These are phyloP conservation scores for Xylaria sp. DNA, from an alignment of 2,329 filamentous ascomycete genomes.

Conservation along the genomic window DNA sequence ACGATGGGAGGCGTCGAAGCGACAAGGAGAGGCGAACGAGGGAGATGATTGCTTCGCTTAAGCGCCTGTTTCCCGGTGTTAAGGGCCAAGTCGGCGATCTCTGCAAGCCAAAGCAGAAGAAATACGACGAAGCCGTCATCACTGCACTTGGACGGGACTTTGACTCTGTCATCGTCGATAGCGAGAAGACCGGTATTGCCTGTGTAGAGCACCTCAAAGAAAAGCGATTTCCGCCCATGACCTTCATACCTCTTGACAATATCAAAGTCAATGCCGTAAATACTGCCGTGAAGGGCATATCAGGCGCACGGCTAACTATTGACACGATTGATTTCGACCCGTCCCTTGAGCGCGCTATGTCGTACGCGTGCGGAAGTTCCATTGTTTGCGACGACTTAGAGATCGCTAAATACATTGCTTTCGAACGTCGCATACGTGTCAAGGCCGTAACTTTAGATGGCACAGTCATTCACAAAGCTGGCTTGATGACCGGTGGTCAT, in stretches of 20 bases:
- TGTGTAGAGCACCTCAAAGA: slow-evolving; percentile 96
- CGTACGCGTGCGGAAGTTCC: slow-evolving; percentile 92
- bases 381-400: slow-evolving; percentile 91
- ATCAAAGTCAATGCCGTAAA: slow-evolving; percentile 95
- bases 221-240: slow-evolving; percentile 86
- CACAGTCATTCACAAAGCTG: slow-evolving; percentile 96
- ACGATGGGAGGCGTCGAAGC: slow-evolving; percentile 85
- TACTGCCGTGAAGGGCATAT: slow-evolving; percentile 88
- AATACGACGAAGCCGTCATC: slow-evolving; percentile 91
- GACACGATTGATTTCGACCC: slow-evolving; percentile 96
- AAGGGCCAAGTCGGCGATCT: slow-evolving; percentile 90
- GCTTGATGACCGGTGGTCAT: slow-evolving; percentile 95
- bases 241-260: slow-evolving; percentile 95
- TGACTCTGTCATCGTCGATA: slow-evolving; percentile 94
- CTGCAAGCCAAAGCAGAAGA: slow-evolving; percentile 96
- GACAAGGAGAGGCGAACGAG: slow-evolving; percentile 82
- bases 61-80: slow-evolving; percentile 91
- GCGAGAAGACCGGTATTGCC: slow-evolving; percentile 91
- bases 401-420: slow-evolving; percentile 90
- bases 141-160: slow-evolving; percentile 93
- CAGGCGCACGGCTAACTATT: slow-evolving; percentile 87
- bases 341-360: slow-evolving; percentile 89
- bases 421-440: slow-evolving; percentile 83
- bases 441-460: slow-evolving; percentile 96
- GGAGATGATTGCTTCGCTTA: slow-evolving; percentile 86